phyloP scores from a whole-genome alignment of 441 rosid genomes.

The Gossypium davidsonii region DNA sequence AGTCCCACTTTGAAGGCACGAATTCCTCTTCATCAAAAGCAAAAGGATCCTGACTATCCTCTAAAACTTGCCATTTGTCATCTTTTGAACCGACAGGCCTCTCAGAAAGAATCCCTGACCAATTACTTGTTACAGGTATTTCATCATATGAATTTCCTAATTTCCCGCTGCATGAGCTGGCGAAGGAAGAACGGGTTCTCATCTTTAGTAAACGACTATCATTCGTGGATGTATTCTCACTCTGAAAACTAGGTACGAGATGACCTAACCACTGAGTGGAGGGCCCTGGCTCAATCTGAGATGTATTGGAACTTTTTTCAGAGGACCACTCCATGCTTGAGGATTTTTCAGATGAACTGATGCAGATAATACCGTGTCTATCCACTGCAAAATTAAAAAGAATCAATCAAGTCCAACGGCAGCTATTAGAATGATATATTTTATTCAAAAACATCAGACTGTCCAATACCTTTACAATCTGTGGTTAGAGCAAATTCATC shows the following conservation, averaged over 20 bases:
- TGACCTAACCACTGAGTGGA: constrained; percentile 37
- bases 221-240: constrained; percentile 35
- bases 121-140: constrained; percentile 29
- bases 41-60: constrained; percentile 64
- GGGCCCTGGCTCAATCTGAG: constrained; percentile 37
- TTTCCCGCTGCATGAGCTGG: constrained; percentile 46
- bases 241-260: constrained; percentile 39
- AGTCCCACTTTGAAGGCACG: constrained; percentile 70
- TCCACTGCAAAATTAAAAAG: constrained; percentile 39
- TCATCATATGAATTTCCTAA: constrained; percentile 37
- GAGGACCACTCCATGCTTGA: constrained; percentile 37
- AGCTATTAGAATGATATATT: constrained; percentile 8
- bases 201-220: constrained; percentile 39
- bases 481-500: constrained; percentile 33
- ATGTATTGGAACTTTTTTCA: constrained; percentile 33
- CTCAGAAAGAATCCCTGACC: constrained; percentile 32
- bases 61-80: constrained; percentile 28
- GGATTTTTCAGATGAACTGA: constrained; percentile 47
- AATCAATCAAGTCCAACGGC: constrained; percentile 8
- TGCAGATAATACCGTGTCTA: constrained; percentile 40
- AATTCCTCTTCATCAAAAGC: constrained; percentile 78
- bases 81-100: constrained; percentile 26
- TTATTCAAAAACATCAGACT: constrained; percentile 17
- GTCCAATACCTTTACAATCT: constrained; percentile 44
- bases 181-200: constrained; percentile 44